Evolutionary conservation across 768 basidiomycete genomes (phyloP).

Genomic region (Mycena alexandri): DNA sequence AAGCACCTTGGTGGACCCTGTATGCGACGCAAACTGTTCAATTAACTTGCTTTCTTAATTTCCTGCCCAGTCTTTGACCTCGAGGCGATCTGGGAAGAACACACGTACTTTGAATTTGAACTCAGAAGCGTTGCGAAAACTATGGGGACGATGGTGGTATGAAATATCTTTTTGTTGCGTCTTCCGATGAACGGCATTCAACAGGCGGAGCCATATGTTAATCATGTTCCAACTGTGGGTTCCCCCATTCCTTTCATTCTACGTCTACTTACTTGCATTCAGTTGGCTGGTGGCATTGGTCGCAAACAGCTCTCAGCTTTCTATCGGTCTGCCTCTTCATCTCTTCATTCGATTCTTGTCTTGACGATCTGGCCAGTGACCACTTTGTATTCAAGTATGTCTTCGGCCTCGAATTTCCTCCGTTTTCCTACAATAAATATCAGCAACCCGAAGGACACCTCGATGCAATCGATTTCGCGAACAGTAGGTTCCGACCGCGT

Average conservation of each 20-base stretch:
- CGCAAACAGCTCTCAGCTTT: slow-evolving; percentile 62
- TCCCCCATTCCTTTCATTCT: background rate
- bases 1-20: slow-evolving; percentile 61
- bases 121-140: slow-evolving; percentile 63
- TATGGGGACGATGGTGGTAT: slow-evolving; percentile 69
- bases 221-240: slow-evolving; percentile 68
- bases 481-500: slow-evolving; percentile 65
- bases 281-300: slow-evolving; percentile 71
- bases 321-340: slow-evolving; percentile 50
- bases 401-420: background rate
- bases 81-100: slow-evolving; percentile 73
- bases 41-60: background rate
- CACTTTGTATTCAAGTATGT: slow-evolving; percentile 67
- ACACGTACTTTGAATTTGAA: slow-evolving; percentile 67
- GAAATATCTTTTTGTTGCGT: slow-evolving; percentile 34
- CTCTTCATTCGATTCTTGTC: background rate
- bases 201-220: slow-evolving; percentile 70
- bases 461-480: slow-evolving; percentile 60
- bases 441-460: slow-evolving; percentile 63
- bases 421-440: background rate
- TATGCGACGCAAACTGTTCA: slow-evolving; percentile 3
- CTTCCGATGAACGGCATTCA: background rate
- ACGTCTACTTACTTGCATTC: background rate
- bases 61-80: slow-evolving; percentile 57
- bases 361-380: slow-evolving; percentile 42